Evolutionary conservation across 305 asterid genomes (phyloP).

Genomic region (Solanum hybrid): DNA sequence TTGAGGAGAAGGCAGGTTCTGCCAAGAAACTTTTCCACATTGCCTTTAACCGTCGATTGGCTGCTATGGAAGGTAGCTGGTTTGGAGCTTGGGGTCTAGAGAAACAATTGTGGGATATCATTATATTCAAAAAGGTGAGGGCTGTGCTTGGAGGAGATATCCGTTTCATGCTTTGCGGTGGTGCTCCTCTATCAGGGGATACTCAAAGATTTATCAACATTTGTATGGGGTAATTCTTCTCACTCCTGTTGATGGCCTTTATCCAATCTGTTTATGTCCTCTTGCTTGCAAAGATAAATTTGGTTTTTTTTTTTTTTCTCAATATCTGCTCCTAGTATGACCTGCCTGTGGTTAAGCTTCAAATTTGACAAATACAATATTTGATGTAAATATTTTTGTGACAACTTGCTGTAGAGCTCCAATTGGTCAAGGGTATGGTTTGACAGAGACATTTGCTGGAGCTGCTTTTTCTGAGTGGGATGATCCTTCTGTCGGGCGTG

Average conservation of each 20-base stretch:
- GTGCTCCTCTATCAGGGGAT: slow-evolving; percentile 92
- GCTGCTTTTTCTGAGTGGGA: slow-evolving; percentile 82
- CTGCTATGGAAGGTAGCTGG: slow-evolving; percentile 80
- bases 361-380: neutral
- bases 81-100: slow-evolving; percentile 85
- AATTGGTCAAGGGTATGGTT: slow-evolving; percentile 89
- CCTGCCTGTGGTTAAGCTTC: neutral
- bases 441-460: slow-evolving; percentile 90
- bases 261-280: neutral
- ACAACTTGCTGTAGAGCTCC: slow-evolving; percentile 53
- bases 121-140: slow-evolving; percentile 59
- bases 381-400: neutral
- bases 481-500: slow-evolving; percentile 78
- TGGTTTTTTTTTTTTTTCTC: neutral
- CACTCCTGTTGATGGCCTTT: neutral
- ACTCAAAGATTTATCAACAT: slow-evolving; percentile 86
- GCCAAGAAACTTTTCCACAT: slow-evolving; percentile 61
- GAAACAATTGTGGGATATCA: slow-evolving; percentile 49
- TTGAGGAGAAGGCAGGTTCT: slow-evolving; percentile 78
- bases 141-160: slow-evolving; percentile 78
- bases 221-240: slow-evolving; percentile 67
- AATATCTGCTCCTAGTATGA: neutral
- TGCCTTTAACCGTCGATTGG: slow-evolving; percentile 55
- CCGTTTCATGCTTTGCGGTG: slow-evolving; percentile 86
- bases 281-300: neutral